A percentile compares a stretch with the other conserved stretches of the same genome.
These are phyloP conservation scores for Colletotrichum sp. DNA, from an alignment of 2,329 filamentous ascomycete genomes.

Conservation along the genomic window DNA sequence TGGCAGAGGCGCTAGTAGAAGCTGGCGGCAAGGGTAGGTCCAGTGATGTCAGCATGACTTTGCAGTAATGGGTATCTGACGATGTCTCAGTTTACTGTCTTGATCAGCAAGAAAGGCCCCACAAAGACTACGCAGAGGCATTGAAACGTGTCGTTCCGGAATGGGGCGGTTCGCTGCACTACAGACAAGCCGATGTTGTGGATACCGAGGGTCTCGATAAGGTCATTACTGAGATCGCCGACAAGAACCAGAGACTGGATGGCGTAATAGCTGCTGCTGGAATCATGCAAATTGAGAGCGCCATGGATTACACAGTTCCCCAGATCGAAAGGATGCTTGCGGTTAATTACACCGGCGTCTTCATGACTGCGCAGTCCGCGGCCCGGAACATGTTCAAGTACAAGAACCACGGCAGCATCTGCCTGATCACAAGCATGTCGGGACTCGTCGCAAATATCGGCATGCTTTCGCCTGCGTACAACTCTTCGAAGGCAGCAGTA, in stretches of 20 bases:
- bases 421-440: slow-evolving; percentile 62
- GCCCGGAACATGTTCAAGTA: slow-evolving; percentile 66
- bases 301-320: slow-evolving; percentile 67
- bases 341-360: slow-evolving; percentile 73
- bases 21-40: slow-evolving; percentile 69
- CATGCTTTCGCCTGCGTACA: slow-evolving; percentile 71
- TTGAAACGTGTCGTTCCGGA: slow-evolving; percentile 66
- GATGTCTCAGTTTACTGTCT: slow-evolving; percentile 57
- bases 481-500: slow-evolving; percentile 69
- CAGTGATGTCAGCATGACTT: not conserved
- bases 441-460: slow-evolving; percentile 60
- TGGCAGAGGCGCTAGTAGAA: slow-evolving; percentile 76
- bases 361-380: slow-evolving; percentile 73
- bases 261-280: slow-evolving; percentile 74
- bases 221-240: slow-evolving; percentile 64
- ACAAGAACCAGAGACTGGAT: slow-evolving; percentile 66
- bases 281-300: slow-evolving; percentile 64
- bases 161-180: slow-evolving; percentile 68
- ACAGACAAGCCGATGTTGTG: slow-evolving; percentile 71
- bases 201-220: slow-evolving; percentile 64
- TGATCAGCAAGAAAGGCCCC: slow-evolving; percentile 55
- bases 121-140: slow-evolving; percentile 64
- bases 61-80: not conserved
- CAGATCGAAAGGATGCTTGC: slow-evolving; percentile 67
- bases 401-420: slow-evolving; percentile 58